Conservation (phyloP, 75 land plant genomes). For the Selaginella tamariscina region DNA sequence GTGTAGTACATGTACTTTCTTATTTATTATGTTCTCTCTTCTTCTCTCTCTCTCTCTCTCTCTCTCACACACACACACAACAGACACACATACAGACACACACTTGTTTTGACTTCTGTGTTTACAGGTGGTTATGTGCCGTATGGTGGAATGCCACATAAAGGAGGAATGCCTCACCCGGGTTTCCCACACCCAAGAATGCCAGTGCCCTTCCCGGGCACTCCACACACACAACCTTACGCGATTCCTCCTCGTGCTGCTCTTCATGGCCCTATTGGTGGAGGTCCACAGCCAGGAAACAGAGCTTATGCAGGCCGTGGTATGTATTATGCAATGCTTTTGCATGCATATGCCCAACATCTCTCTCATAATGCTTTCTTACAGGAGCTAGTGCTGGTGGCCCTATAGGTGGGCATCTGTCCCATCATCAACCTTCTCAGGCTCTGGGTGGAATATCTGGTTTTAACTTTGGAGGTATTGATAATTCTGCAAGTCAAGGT, state of each 20-base stretch:
- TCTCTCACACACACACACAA: neutral
- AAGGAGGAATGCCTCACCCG: constrained; percentile 55
- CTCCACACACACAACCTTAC: constrained; percentile 85
- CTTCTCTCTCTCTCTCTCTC: neutral
- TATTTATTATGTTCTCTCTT: constrained; percentile 7
- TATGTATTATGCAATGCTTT: no score
- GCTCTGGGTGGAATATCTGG: constrained; percentile 45
- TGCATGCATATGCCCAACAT: no score
- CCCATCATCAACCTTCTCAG: constrained; percentile 78
- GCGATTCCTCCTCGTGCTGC: constrained; percentile 93
- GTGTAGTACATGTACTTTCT: constrained; percentile 19
- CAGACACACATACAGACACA: neutral
- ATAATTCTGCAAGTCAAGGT: constrained; percentile 80
- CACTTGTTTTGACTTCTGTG: neutral
- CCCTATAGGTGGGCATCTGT: constrained; percentile 89
- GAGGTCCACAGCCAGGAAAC: constrained; percentile 64
- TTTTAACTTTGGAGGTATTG: constrained; percentile 71
- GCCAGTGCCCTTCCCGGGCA: constrained; percentile 75
- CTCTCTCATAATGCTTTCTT: no score
- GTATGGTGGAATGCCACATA: constrained; percentile 62
- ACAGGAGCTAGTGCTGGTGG: constrained; percentile 82
- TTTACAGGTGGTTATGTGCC: constrained; percentile 57
- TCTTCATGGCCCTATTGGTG: constrained; percentile 95
- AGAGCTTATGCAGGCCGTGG: constrained; percentile 95
- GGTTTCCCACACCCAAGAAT: constrained; percentile 50